Conservation (phyloP, 2,329 filamentous ascomycete genomes). For the Colletotrichum sojae region DNA sequence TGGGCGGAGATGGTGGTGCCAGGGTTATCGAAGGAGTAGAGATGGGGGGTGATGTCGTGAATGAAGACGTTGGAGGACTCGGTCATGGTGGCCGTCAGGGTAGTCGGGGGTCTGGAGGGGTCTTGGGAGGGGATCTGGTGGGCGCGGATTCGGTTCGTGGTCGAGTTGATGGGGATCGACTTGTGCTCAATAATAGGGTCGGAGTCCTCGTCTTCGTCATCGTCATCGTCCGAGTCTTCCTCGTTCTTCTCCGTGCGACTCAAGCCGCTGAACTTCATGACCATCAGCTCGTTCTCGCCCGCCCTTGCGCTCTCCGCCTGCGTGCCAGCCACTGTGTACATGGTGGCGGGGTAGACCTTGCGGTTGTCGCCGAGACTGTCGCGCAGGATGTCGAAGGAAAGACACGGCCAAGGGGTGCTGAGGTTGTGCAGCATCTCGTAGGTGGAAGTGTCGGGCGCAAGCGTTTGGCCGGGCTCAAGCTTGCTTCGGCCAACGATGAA, state of each 20-base stretch:
- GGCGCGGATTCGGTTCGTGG: constrained; percentile 92
- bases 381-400: constrained; percentile 93
- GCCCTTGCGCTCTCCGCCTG: constrained; percentile 84
- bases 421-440: constrained; percentile 98
- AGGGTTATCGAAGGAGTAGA: constrained; percentile 90
- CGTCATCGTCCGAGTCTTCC: constrained; percentile 76
- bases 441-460: constrained; percentile 91
- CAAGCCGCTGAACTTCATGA: constrained; percentile 95
- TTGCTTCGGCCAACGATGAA: constrained; percentile 97
- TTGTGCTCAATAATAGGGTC: constrained; percentile 96
- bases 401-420: constrained; percentile 95
- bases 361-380: constrained; percentile 91
- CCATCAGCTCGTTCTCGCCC: constrained; percentile 93
- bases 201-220: constrained; percentile 80
- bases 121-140: constrained; percentile 84
- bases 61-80: constrained; percentile 91
- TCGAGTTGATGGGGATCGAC: constrained; percentile 86
- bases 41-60: constrained; percentile 92
- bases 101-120: constrained; percentile 80
- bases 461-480: constrained; percentile 89
- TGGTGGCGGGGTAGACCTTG: constrained; percentile 93
- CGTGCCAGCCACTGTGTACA: constrained; percentile 95
- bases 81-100: constrained; percentile 91
- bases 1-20: constrained; percentile 84
- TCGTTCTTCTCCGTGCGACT: constrained; percentile 85